Percentiles rank a stretch among this genome's conserved stretches.
phyloP scores from a whole-genome alignment of 176 grass and related monocot species.

The Lolium rigidum region DNA sequence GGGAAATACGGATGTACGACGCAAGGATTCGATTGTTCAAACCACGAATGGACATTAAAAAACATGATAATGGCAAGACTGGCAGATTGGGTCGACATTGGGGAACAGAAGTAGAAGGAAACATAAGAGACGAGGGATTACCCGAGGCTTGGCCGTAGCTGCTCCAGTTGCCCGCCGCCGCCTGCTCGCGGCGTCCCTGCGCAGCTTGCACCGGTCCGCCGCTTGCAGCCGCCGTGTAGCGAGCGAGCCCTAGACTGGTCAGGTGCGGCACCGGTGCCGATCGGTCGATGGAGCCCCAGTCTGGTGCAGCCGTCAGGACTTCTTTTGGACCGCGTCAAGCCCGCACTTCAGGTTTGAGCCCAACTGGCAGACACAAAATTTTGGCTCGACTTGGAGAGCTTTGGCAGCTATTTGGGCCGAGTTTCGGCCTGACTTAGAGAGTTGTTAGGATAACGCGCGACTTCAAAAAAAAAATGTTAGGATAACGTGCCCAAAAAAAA shows the following conservation, averaged over 20 bases:
- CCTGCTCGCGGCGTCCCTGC: neutral
- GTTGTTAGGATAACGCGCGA: no score
- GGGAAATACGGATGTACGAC: neutral
- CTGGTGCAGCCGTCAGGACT: no score
- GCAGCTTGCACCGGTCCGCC: conserved; percentile 2
- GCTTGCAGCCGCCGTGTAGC: neutral
- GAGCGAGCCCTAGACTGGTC: neutral
- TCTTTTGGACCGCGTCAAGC: no score
- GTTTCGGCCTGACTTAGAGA: no score
- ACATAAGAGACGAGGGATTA: neutral
- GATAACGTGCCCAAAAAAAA: no score
- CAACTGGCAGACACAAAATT: no score
- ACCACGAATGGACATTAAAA: neutral
- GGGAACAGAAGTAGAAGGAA: neutral
- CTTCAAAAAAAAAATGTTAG: no score
- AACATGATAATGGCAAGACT: neutral
- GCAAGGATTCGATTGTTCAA: neutral
- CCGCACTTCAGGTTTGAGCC: no score
- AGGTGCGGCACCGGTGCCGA: neutral
- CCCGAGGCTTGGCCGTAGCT: neutral
- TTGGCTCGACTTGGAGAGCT: no score
- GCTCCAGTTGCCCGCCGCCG: neutral
- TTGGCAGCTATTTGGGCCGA: no score
- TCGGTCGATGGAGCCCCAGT: neutral
- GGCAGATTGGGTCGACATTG: neutral